Conservation (phyloP, 129 eudicot genomes). For the Heracleum sosnowskyi region DNA sequence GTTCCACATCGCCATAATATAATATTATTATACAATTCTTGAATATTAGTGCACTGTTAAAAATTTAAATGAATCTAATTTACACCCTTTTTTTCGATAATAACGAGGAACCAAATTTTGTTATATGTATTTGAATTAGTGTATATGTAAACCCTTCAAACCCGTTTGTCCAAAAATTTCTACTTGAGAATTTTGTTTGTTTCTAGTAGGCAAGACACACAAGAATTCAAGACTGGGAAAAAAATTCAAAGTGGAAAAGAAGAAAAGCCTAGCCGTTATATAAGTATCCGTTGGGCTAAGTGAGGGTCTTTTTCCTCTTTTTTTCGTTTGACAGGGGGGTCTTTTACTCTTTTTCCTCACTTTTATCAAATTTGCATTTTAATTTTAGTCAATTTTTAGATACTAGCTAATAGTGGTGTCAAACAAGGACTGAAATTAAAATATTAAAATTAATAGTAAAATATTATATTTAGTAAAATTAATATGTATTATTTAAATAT, state of each 20-base stretch:
- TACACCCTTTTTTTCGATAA: neutral
- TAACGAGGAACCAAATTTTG: neutral
- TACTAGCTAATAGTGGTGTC: too few relatives aligned
- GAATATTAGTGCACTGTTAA: neutral
- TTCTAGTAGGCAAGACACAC: neutral
- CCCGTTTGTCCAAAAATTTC: neutral
- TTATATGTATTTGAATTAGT: neutral
- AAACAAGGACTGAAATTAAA: too few relatives aligned
- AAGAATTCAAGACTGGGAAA: neutral
- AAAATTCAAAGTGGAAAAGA: neutral
- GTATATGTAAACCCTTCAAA: neutral
- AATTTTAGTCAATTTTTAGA: too few relatives aligned
- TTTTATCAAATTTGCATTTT: too few relatives aligned
- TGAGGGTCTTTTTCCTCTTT: neutral
- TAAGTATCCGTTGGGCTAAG: conserved; percentile 4
- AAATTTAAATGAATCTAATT: neutral
- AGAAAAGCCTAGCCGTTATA: neutral
- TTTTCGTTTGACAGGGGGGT: too few relatives aligned
- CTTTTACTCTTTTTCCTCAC: too few relatives aligned
- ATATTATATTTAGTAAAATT: too few relatives aligned
- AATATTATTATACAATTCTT: neutral
- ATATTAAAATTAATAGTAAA: too few relatives aligned
- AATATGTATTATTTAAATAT: too few relatives aligned
- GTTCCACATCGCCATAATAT: neutral
- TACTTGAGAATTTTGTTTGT: neutral